Base-by-base conservation (phyloP, 345 rosid species). In the Leavenworthia alabamica region DNA sequence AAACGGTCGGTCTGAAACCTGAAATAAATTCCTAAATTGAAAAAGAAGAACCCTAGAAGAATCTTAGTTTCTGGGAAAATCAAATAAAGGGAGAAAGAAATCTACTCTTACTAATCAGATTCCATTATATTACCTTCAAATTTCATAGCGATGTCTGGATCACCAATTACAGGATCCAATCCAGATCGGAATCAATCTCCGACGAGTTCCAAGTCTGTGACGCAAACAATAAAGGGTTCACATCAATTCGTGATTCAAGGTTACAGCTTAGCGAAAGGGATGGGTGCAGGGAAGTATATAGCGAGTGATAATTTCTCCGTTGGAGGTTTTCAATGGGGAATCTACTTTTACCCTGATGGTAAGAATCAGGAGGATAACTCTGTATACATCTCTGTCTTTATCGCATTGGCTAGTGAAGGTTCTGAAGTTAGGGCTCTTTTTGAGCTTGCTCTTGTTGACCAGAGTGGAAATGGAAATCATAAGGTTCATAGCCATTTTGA, bases 341-440 rank as follows among this genome's bases (percentile, higher is more conserved):
- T 94, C 69, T 90, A 82, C 76, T 94, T 94, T 56, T 94, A 90
- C 67, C 99, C 99, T 1, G 90, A 90, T 60, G 99, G 97, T 4
- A 94, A 86, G 70, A 90, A 83, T 57, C 85, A 80, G 0, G 96
- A 88, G 75, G 96, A 94, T 66, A 79, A 56, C 28, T 68, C 89
- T 20, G 13, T 75, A 33, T 94, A 94, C 37, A 96, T 88, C 3
- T 94, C 96, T 7, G 96, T 86, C 14, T 94, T 86, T 66, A 82
- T 94, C 24, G 97, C 95, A 4, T 70, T 94, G 61, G 95, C 92
- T 2, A 87, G 97, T 56, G 99, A 90, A 9, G 97, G 95, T 3
- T 78, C 87, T 1, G 99, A 93, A 23, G 90, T 93, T 12, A 81
- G 99, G 78, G 97, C 99, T 3, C 75, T 88, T 66, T 93, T 93